phyloP scores from a whole-genome alignment of 2,329 filamentous ascomycete genomes.

The Penicillium sp. region DNA sequence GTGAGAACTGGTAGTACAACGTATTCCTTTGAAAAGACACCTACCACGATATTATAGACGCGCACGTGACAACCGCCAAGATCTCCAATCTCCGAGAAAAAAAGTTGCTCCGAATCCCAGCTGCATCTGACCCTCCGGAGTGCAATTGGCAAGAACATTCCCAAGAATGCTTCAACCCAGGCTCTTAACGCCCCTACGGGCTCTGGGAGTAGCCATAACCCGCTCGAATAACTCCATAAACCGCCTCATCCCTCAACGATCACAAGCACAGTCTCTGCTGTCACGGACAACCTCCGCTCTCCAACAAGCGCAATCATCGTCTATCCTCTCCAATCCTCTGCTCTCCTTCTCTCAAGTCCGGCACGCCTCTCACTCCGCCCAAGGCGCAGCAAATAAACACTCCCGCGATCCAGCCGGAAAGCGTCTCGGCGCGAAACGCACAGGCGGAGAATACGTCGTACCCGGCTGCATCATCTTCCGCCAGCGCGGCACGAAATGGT shows the following conservation, averaged over 20 bases:
- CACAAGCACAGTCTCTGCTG: conserved; percentile 25
- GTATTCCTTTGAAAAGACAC: conserved; percentile 35
- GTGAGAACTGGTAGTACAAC: neutral
- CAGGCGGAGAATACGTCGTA: conserved; percentile 89
- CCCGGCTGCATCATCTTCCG: conserved; percentile 98
- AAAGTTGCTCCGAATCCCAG: conserved; percentile 31
- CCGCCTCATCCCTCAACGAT: conserved; percentile 32
- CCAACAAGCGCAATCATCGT: conserved; percentile 4
- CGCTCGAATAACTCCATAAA: conserved; percentile 31
- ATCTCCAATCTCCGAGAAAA: conserved; percentile 29
- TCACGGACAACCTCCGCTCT: conserved; percentile 35
- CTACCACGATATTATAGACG: conserved; percentile 15
- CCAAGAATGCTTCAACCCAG: conserved; percentile 49
- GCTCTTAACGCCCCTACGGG: conserved; percentile 44
- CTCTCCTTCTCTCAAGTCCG: conserved; percentile 55
- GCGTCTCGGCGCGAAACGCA: conserved; percentile 92
- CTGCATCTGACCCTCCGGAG: neutral
- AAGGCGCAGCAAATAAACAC: conserved; percentile 69
- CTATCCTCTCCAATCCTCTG: conserved; percentile 35
- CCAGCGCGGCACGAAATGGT: conserved; percentile 93
- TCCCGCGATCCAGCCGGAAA: conserved; percentile 76
- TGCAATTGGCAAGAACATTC: conserved; percentile 16
- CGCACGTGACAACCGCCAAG: conserved; percentile 35
- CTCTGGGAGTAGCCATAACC: conserved; percentile 42
- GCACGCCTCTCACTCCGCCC: conserved; percentile 67